Conservation (phyloP, 208 protist genomes). For the Strigomonas culicis region DNA sequence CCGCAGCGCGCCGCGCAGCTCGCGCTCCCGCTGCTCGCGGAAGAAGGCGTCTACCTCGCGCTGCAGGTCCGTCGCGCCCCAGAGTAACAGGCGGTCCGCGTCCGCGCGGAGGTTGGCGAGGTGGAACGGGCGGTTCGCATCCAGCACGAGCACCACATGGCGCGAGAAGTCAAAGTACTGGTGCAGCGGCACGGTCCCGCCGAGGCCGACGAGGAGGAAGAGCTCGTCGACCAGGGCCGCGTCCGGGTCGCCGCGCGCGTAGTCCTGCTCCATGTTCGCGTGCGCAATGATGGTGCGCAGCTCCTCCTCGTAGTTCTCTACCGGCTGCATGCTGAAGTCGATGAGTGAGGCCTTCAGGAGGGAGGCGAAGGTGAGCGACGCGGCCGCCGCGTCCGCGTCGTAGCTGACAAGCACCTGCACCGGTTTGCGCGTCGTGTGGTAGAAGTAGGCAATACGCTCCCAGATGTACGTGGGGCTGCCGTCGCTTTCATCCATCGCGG, state of each 20-base stretch:
- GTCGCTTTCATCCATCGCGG: conserved; percentile 1
- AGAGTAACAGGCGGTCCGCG: conserved; percentile 46
- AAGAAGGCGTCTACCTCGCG: conserved; percentile 79
- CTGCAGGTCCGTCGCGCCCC: conserved; percentile 53
- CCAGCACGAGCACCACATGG: conserved; percentile 78
- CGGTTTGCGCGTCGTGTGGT: conserved; percentile 57
- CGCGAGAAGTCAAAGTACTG: conserved; percentile 63
- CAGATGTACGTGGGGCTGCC: conserved; percentile 37
- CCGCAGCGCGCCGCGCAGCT: conserved; percentile 17
- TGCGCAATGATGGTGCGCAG: conserved; percentile 39
- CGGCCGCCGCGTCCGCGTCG: conserved; percentile 74
- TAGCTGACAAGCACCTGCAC: conserved; percentile 70
- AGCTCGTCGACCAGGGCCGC: conserved; percentile 39
- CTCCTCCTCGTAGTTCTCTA: conserved; percentile 51
- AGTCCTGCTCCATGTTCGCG: conserved; percentile 58
- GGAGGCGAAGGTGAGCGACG: conserved; percentile 57
- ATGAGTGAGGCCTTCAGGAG: conserved; percentile 70
- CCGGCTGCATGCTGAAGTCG: conserved; percentile 78
- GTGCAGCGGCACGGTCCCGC: conserved; percentile 41
- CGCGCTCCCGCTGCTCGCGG: conserved; percentile 23
- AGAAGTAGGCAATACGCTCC: conserved; percentile 60
- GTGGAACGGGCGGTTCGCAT: conserved; percentile 72
- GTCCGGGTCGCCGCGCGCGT: conserved; percentile 17
- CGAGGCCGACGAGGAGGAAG: conserved; percentile 79
- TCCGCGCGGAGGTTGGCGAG: conserved; percentile 67